A percentile compares a stretch with the other conserved stretches of the same genome.
Evolutionary conservation across 2,329 filamentous ascomycete species (phyloP).

Genomic region (Penicillium sp.): DNA sequence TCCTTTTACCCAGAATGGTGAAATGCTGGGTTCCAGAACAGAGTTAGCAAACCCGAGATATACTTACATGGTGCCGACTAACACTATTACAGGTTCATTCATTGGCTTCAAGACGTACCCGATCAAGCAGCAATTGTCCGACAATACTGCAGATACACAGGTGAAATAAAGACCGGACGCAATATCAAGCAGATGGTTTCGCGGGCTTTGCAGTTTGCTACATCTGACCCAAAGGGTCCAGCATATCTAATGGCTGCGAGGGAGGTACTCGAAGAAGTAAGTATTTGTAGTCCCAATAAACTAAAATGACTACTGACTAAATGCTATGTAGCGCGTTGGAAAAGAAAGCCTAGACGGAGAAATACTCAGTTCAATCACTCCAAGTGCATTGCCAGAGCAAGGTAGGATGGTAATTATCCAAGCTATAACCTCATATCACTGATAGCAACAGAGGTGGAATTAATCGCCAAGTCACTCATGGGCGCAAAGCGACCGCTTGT

Average conservation of each 20-base stretch:
- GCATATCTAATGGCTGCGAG: constrained; percentile 75
- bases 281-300: constrained; percentile 34
- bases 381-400: constrained; percentile 13
- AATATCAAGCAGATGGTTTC: constrained; percentile 88
- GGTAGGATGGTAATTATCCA: neutral
- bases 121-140: constrained; percentile 74
- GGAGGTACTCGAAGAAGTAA: constrained; percentile 79
- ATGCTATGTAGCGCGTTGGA: constrained; percentile 14
- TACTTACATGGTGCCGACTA: neutral
- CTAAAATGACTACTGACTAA: neutral
- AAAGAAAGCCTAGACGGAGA: constrained; percentile 15
- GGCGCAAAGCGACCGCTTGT: constrained; percentile 48
- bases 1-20: constrained; percentile 71
- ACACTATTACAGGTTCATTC: constrained; percentile 50
- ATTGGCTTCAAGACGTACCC: constrained; percentile 79
- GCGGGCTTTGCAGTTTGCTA: constrained; percentile 76
- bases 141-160: constrained; percentile 81
- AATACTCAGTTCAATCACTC: constrained; percentile 10
- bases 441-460: constrained; percentile 30
- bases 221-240: constrained; percentile 70
- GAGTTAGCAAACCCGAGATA: constrained; percentile 55
- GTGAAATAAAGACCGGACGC: constrained; percentile 75
- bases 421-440: neutral
- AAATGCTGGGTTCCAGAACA: constrained; percentile 69
- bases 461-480: constrained; percentile 43